These are phyloP conservation scores for Penicillium daleae DNA, from an alignment of 495 filamentous ascomycete genomes.

Conservation along the genomic window DNA sequence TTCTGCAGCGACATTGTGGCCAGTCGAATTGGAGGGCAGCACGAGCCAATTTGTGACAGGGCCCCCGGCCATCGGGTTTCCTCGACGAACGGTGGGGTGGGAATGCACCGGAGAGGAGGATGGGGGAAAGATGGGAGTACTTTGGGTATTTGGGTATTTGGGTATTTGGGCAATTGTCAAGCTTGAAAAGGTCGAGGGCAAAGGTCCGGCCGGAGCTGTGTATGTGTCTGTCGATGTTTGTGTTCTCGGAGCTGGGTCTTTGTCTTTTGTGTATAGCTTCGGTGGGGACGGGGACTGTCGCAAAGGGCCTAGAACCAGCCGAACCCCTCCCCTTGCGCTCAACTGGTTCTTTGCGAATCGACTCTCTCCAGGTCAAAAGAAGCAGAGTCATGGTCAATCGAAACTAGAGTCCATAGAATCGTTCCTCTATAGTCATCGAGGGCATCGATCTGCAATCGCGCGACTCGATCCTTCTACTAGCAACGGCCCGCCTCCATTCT, in stretches of 20 bases:
- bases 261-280: conserved; percentile 4
- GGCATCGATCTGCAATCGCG: not conserved
- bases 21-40: conserved; percentile 31
- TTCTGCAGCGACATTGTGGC: conserved; percentile 23
- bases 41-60: conserved; percentile 30
- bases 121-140: not conserved
- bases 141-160: not conserved
- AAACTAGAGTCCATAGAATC: not conserved
- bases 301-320: conserved; percentile 4
- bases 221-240: too few species aligned
- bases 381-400: not conserved
- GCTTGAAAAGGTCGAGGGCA: not conserved
- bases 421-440: too few species aligned
- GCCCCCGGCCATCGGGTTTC: conserved; percentile 28
- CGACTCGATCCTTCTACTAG: not conserved
- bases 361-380: too few species aligned
- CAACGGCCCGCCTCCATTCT: not conserved
- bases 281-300: not conserved
- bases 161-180: not conserved
- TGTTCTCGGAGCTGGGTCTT: too few species aligned
- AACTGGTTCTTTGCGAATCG: not conserved
- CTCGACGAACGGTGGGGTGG: conserved; percentile 29
- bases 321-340: not conserved
- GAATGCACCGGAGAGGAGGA: conserved; percentile 33
- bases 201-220: too few species aligned